phyloP scores from a whole-genome alignment of 1,284 basidiomycete species.

The Sporisorium sorghi region DNA sequence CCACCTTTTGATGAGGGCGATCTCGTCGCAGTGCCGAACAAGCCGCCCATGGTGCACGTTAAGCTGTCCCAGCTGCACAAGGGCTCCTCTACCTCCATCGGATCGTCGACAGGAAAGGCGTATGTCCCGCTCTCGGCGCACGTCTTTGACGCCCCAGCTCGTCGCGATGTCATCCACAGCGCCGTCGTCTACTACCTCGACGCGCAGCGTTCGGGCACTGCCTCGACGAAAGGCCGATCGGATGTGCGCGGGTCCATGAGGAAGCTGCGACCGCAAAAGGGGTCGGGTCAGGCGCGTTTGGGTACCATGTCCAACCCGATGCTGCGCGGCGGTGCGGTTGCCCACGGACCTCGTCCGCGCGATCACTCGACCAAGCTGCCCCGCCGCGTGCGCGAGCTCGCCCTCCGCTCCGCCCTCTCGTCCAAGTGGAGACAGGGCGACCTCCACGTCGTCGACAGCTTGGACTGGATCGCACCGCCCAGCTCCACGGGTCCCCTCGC shows the following conservation, averaged over 20 bases:
- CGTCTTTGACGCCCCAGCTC: constrained; percentile 84
- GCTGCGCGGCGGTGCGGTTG: constrained; percentile 89
- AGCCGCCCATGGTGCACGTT: constrained; percentile 51
- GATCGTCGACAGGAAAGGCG: constrained; percentile 4
- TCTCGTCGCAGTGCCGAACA: constrained; percentile 44
- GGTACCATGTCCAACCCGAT: constrained; percentile 90
- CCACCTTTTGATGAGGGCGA: constrained; percentile 42
- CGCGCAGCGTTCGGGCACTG: constrained; percentile 86
- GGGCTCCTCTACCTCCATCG: neutral
- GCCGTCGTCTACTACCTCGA: constrained; percentile 91
- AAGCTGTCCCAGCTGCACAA: constrained; percentile 46
- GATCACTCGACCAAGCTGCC: constrained; percentile 91
- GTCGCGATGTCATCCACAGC: constrained; percentile 90
- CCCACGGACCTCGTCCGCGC: constrained; percentile 88
- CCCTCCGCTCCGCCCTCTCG: constrained; percentile 88
- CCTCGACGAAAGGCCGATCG: constrained; percentile 87
- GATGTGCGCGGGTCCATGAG: constrained; percentile 88
- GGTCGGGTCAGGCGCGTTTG: constrained; percentile 86
- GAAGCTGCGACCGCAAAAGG: constrained; percentile 93
- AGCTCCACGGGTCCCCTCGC: constrained; percentile 58
- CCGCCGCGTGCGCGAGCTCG: constrained; percentile 89
- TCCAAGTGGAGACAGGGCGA: constrained; percentile 80
- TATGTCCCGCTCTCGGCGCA: constrained; percentile 80
- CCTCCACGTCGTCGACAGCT: constrained; percentile 78
- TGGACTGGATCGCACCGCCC: constrained; percentile 70